These are phyloP conservation scores for Cystobasidium slooffiae DNA, from an alignment of 1,284 basidiomycete species.

Conservation along the genomic window DNA sequence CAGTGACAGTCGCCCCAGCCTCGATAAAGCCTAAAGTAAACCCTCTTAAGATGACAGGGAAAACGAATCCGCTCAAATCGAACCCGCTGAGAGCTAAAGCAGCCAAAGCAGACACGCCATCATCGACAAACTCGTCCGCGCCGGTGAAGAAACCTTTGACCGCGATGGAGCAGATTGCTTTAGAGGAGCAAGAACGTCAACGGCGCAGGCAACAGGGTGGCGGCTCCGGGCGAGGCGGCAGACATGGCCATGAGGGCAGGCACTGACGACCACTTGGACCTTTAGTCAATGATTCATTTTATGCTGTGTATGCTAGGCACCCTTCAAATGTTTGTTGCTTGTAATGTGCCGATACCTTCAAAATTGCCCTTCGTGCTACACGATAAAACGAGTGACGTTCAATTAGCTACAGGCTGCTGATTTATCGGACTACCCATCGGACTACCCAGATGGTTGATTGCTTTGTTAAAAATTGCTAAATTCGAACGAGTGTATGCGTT, in stretches of 20 bases:
- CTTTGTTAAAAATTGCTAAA: no score
- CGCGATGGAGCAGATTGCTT: slow-evolving; percentile 80
- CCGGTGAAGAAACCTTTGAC: slow-evolving; percentile 64
- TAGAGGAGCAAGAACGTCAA: slow-evolving; percentile 85
- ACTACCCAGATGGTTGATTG: no score
- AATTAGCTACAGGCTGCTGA: no score
- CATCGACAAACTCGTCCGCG: slow-evolving; percentile 60
- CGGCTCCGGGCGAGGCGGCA: slow-evolving; percentile 8
- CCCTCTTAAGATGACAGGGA: slow-evolving; percentile 58
- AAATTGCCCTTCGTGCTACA: no score
- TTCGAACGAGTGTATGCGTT: neutral
- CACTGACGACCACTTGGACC: neutral
- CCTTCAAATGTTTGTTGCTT: no score
- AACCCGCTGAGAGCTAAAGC: slow-evolving; percentile 66
- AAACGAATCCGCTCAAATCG: slow-evolving; percentile 50
- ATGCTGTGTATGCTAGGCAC: neutral
- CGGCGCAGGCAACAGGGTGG: slow-evolving; percentile 40
- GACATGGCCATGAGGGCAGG: neutral
- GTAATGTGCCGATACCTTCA: no score
- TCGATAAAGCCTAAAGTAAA: slow-evolving; percentile 61
- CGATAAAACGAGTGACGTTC: no score
- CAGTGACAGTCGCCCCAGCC: slow-evolving; percentile 54
- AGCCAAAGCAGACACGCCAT: slow-evolving; percentile 53
- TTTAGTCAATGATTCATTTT: neutral
- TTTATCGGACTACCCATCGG: no score